phyloP scores from a whole-genome alignment of 2,329 filamentous ascomycete genomes.

The Venturia asperata region DNA sequence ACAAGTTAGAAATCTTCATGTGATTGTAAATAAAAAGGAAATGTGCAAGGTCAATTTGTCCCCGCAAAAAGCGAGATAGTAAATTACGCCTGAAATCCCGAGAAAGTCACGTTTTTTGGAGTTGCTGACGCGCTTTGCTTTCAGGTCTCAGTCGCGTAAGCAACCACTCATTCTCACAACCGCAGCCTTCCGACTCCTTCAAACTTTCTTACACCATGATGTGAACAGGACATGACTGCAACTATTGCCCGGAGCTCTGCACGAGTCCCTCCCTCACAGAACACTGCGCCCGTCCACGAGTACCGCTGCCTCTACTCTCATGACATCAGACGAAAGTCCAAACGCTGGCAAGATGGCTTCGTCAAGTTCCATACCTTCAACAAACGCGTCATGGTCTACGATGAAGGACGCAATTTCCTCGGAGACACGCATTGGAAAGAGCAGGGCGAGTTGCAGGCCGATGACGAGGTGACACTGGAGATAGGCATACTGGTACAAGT shows the following conservation, averaged over 20 bases:
- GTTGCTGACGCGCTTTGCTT: too few species aligned
- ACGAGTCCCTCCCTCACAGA: slow-evolving; percentile 6
- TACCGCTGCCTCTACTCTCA: slow-evolving; percentile 82
- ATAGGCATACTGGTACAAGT: slow-evolving; percentile 74
- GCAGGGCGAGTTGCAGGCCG: slow-evolving; percentile 55
- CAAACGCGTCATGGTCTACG: slow-evolving; percentile 82
- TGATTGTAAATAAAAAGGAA: too few species aligned
- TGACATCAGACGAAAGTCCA: slow-evolving; percentile 78
- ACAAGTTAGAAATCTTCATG: too few species aligned
- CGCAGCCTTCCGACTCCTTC: neutral
- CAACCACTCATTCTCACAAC: neutral
- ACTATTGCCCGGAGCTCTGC: neutral
- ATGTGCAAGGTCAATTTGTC: too few species aligned
- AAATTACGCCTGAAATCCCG: too few species aligned
- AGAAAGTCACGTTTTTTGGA: too few species aligned
- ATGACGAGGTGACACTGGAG: slow-evolving; percentile 75
- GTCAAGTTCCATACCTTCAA: slow-evolving; percentile 89
- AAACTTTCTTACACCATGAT: neutral
- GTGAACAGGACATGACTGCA: neutral
- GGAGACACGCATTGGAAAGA: slow-evolving; percentile 79
- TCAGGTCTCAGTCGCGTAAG: neutral
- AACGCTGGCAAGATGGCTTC: slow-evolving; percentile 88
- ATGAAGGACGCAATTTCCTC: slow-evolving; percentile 70
- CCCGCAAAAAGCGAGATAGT: too few species aligned
- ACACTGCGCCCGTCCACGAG: slow-evolving; percentile 67